Conservation (phyloP, 2,329 filamentous ascomycete species). For the Scedosporium aurantiacum region DNA sequence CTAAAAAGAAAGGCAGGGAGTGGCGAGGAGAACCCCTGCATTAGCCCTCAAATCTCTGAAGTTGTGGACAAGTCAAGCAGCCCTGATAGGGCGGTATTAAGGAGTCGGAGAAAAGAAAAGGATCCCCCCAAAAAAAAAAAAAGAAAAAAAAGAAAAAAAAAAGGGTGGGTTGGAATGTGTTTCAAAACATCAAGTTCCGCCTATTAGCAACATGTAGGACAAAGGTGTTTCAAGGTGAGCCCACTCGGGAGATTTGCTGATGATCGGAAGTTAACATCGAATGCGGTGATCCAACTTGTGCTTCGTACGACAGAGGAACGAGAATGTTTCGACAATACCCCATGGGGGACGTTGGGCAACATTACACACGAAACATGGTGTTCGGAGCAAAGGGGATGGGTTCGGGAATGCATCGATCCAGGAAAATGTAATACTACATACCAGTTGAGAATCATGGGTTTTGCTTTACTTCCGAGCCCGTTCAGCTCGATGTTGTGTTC, state of each 20-base stretch:
- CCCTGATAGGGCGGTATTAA: neutral
- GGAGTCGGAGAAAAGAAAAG: neutral
- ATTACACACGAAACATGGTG: neutral
- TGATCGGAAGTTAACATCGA: neutral
- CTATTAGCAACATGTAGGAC: neutral
- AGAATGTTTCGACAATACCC: neutral
- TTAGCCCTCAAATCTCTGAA: neutral
- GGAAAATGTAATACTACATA: conserved; percentile 24
- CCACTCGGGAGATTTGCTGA: neutral
- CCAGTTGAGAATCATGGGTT: conserved; percentile 72
- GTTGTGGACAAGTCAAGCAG: neutral
- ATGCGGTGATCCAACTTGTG: neutral
- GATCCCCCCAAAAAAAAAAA: no score
- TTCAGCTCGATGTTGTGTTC: conserved; percentile 80
- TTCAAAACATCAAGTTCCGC: neutral
- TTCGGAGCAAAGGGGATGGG: neutral
- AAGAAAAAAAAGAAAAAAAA: neutral
- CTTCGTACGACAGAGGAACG: neutral
- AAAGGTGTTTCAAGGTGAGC: no score
- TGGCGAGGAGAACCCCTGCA: conserved; percentile 7
- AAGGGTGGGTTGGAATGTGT: neutral
- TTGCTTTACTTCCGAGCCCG: conserved; percentile 48
- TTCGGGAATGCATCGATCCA: no score
- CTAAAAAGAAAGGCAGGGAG: conserved; percentile 15
- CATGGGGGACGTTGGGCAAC: neutral